Percentiles rank a stretch among this genome's conserved stretches.
These are phyloP conservation scores for Albifimbria verrucaria DNA, from an alignment of 2,329 filamentous ascomycete species.

Conservation along the genomic window DNA sequence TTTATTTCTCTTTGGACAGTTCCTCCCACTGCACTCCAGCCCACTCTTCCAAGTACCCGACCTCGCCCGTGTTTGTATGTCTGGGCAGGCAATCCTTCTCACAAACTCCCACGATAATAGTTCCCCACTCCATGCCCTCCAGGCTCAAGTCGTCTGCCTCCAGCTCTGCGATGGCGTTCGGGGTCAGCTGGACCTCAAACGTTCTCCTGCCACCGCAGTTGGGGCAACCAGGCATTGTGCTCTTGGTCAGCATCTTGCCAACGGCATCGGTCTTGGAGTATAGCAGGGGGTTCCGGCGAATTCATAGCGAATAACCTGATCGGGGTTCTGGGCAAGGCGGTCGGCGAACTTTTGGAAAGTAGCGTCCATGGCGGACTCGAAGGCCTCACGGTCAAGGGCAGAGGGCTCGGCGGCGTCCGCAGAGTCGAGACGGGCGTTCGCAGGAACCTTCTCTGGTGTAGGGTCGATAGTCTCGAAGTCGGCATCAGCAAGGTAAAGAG, in stretches of 20 bases:
- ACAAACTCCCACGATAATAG: slow-evolving; percentile 83
- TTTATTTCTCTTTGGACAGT: slow-evolving; percentile 37
- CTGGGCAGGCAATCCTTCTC: slow-evolving; percentile 69
- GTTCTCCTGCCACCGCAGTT: slow-evolving; percentile 72
- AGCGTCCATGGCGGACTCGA: slow-evolving; percentile 71
- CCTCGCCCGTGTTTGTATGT: slow-evolving; percentile 56
- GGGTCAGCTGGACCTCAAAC: slow-evolving; percentile 91
- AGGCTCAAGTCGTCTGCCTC: slow-evolving; percentile 71
- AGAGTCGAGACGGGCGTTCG: slow-evolving; percentile 42
- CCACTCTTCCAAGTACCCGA: slow-evolving; percentile 91
- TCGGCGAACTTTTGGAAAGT: slow-evolving; percentile 80
- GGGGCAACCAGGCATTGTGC: slow-evolving; percentile 68
- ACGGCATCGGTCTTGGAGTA: slow-evolving; percentile 77
- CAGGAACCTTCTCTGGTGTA: slow-evolving; percentile 46
- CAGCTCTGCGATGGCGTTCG: slow-evolving; percentile 83
- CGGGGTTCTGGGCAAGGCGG: slow-evolving; percentile 73
- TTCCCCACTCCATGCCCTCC: slow-evolving; percentile 98
- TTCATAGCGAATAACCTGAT: slow-evolving; percentile 80
- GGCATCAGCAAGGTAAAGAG: slow-evolving; percentile 78
- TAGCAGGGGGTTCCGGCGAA: slow-evolving; percentile 71
- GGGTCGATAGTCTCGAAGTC: slow-evolving; percentile 85
- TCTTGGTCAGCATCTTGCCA: slow-evolving; percentile 57
- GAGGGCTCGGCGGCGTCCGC: slow-evolving; percentile 36
- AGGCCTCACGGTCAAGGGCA: slow-evolving; percentile 64
- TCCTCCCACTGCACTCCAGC: slow-evolving; percentile 99